Base-by-base conservation (phyloP, 2,329 filamentous ascomycete species). In the Trichothecium sympodiale region DNA sequence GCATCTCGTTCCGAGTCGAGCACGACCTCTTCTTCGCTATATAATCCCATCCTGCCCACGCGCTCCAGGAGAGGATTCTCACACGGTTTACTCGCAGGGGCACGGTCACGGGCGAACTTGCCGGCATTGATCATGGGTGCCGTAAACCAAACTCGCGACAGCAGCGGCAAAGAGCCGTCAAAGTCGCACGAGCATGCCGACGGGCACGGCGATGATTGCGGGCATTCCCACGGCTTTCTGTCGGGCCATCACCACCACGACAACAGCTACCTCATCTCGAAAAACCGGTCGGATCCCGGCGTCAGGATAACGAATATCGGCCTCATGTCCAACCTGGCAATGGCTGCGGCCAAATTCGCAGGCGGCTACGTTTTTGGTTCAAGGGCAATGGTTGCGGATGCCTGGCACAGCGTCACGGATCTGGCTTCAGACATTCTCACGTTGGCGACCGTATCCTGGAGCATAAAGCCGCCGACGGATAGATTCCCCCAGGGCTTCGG, bases 341-440 rank as follows among this genome's bases (percentile, higher is more conserved):
- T 98, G 88, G 91, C 89, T 34, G 68, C 96, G 48, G 83, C 78
- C 46, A 98, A 98, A 59, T 91, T 89, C 29, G 67, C 88, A 18
- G 91, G 91, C 39, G 91, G 91, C 47, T 94, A 91, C 64, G 67
- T 81, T 46, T 96, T 98, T 69, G 88, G 95, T 59, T 95, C 88
- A 31, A 87, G 95, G 61, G 81, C 85, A 39, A 83, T 94, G 69
- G 69, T 88, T 40, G 88, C 91, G 53, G 91, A 98, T 57, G 91
- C 86, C 38, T 89, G 94, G 64, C 91, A 98, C 64, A 89, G 87
- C 50, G 71, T 96, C 46, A 94, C 89, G 33, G 91, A 98, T 60
- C 74, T 98, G 38, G 86, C 94, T 41, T 95, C 88, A 36, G 91
- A 98, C 57, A 72, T 98, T 48, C 77, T 95, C 57, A 98, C 91